Evolutionary conservation across 805 yeast species (phyloP).

Genomic region (Spathaspora passalidarum): DNA sequence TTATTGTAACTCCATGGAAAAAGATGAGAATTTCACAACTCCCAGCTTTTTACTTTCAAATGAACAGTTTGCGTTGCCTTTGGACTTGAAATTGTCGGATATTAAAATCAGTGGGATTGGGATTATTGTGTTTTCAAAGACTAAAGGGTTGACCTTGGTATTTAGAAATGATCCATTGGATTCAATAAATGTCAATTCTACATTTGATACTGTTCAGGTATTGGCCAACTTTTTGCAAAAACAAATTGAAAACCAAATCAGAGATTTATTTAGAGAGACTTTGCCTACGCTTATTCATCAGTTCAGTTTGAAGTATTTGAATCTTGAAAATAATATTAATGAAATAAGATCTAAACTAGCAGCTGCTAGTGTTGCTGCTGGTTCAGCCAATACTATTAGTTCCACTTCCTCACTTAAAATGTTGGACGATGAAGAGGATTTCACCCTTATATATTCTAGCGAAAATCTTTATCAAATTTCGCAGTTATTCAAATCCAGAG

Average conservation of each 20-base stretch:
- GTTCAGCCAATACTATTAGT: not conserved
- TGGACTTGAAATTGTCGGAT: conserved; percentile 70
- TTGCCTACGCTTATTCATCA: conserved; percentile 78
- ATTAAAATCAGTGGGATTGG: conserved; percentile 77
- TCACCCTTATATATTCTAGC: conserved; percentile 37
- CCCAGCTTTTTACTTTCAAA: conserved; percentile 67
- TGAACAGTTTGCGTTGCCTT: conserved; percentile 72
- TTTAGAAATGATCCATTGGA: conserved; percentile 89
- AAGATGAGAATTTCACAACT: conserved; percentile 47
- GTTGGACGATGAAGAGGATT: conserved; percentile 9
- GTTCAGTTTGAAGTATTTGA: conserved; percentile 56
- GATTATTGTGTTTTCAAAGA: conserved; percentile 75
- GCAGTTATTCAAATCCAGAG: conserved; percentile 64
- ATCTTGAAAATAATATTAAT: conserved; percentile 7
- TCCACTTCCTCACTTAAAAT: conserved; percentile 8
- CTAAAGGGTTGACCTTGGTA: conserved; percentile 81
- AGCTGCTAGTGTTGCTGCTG: not conserved
- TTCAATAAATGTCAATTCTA: conserved; percentile 74
- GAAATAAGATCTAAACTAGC: conserved; percentile 5
- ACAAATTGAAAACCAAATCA: conserved; percentile 77
- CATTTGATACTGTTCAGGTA: conserved; percentile 83
- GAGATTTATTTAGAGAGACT: conserved; percentile 79
- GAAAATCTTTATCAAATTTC: conserved; percentile 40
- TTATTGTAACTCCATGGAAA: conserved; percentile 39
- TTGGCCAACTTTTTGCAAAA: conserved; percentile 79